Evolutionary conservation across 2,329 filamentous ascomycete genomes (phyloP).

Genomic region (Ceratocystis alfenasii): DNA sequence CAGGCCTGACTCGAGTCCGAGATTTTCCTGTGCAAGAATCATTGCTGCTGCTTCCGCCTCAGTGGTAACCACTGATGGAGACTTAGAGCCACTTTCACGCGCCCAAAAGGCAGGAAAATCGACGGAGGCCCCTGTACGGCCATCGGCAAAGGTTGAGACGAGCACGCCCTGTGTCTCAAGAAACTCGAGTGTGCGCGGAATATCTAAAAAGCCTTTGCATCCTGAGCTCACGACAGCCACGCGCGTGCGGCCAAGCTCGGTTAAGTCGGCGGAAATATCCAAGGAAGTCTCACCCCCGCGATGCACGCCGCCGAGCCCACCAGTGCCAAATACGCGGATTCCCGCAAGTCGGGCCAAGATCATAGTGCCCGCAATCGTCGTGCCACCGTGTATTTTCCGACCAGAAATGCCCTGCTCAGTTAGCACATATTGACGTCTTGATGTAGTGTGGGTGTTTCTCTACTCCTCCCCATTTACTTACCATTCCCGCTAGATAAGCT

Average conservation of each 20-base stretch:
- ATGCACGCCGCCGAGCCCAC: slow-evolving; percentile 88
- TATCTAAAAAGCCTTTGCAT: slow-evolving; percentile 93
- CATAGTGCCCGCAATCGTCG: slow-evolving; percentile 90
- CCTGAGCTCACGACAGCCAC: slow-evolving; percentile 82
- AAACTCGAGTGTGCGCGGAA: slow-evolving; percentile 73
- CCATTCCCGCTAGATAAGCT: slow-evolving; percentile 65
- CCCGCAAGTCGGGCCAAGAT: slow-evolving; percentile 74
- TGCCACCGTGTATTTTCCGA: slow-evolving; percentile 68
- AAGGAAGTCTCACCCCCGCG: slow-evolving; percentile 73
- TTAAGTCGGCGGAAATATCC: slow-evolving; percentile 92
- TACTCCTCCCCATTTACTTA: slow-evolving; percentile 32
- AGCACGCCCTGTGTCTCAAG: slow-evolving; percentile 62
- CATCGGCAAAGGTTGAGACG: slow-evolving; percentile 83
- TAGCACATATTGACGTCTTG: not conserved
- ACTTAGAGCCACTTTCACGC: slow-evolving; percentile 69
- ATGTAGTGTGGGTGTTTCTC: not conserved
- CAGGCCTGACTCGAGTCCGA: slow-evolving; percentile 66
- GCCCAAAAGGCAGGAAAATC: slow-evolving; percentile 93
- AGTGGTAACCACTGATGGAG: slow-evolving; percentile 60
- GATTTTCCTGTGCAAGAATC: slow-evolving; percentile 61
- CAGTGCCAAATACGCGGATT: slow-evolving; percentile 87
- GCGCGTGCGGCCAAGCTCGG: slow-evolving; percentile 78
- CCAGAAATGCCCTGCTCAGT: slow-evolving; percentile 48
- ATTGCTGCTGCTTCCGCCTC: slow-evolving; percentile 83
- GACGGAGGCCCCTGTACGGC: slow-evolving; percentile 50